These are phyloP conservation scores for Nakazawaea wickerhamii DNA, from an alignment of 805 yeast genomes.

Conservation along the genomic window DNA sequence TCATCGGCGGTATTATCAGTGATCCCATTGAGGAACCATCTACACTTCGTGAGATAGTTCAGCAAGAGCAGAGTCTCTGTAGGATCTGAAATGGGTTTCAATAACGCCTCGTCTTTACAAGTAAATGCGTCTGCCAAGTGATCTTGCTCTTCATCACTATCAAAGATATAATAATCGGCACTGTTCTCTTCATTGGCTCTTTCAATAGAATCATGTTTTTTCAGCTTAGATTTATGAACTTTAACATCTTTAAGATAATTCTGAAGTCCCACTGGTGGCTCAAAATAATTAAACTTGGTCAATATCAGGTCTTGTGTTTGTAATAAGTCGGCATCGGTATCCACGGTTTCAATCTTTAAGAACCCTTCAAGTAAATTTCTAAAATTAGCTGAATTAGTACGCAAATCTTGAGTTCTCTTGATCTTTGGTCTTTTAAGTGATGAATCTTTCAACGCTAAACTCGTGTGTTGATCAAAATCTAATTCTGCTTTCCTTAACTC, in stretches of 20 bases:
- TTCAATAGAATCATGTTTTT: not conserved
- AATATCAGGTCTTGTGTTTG: not conserved
- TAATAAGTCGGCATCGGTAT: not conserved
- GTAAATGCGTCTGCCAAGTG: not conserved
- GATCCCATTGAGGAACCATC: slow-evolving; percentile 13
- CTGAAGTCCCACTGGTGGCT: slow-evolving; percentile 6
- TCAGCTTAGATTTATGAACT: not conserved
- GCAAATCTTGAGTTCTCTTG: slow-evolving; percentile 26
- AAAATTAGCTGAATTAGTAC: slow-evolving; percentile 16
- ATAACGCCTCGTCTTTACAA: not conserved
- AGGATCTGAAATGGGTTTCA: slow-evolving; percentile 1
- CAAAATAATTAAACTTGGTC: slow-evolving; percentile 5
- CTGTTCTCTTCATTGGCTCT: not conserved
- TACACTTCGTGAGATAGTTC: slow-evolving; percentile 3
- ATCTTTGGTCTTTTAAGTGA: slow-evolving; percentile 25
- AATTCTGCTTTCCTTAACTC: slow-evolving; percentile 11
- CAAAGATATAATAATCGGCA: slow-evolving; percentile 8
- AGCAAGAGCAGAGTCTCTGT: slow-evolving; percentile 1
- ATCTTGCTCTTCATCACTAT: slow-evolving; percentile 10
- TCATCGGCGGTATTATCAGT: slow-evolving; percentile 7
- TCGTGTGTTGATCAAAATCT: slow-evolving; percentile 10
- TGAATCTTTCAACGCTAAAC: slow-evolving; percentile 20
- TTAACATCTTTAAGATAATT: slow-evolving; percentile 2
- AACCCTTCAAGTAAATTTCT: slow-evolving; percentile 5
- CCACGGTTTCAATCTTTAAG: slow-evolving; percentile 3